A percentile compares a stretch with the other conserved stretches of the same genome.
Evolutionary conservation across 352 stramenopile species (phyloP).

Genomic region (Phytopythium helicoides): DNA sequence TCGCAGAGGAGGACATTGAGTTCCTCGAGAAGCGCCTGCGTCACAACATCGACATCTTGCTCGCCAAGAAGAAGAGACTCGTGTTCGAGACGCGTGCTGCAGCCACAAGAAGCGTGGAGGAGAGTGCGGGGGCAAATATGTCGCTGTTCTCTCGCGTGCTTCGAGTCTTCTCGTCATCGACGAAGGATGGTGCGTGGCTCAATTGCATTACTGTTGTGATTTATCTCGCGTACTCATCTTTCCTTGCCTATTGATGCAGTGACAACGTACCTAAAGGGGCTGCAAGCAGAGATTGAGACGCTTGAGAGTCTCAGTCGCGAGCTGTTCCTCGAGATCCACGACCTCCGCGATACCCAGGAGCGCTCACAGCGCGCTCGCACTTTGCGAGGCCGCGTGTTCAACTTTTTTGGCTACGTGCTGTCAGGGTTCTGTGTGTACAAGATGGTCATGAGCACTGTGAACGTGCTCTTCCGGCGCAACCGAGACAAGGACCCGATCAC

Average conservation of each 20-base stretch:
- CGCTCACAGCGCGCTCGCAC: conserved; percentile 52
- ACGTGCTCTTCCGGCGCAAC: conserved; percentile 75
- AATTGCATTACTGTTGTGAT: background rate
- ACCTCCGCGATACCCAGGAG: conserved; percentile 66
- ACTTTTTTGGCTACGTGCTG: conserved; percentile 76
- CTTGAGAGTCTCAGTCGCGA: conserved; percentile 75
- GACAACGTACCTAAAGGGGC: conserved; percentile 55
- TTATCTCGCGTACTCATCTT: background rate
- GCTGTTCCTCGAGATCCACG: conserved; percentile 83
- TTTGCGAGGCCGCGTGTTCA: conserved; percentile 74
- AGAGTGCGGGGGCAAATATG: conserved; percentile 16
- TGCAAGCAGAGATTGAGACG: conserved; percentile 72
- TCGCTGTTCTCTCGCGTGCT: conserved; percentile 37
- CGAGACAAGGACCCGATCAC: conserved; percentile 86
- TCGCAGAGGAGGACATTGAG: conserved; percentile 80
- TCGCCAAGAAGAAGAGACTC: conserved; percentile 82
- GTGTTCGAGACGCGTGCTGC: conserved; percentile 42
- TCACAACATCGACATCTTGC: conserved; percentile 80
- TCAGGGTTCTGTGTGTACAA: conserved; percentile 85
- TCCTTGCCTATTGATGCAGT: conserved; percentile 11
- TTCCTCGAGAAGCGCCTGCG: conserved; percentile 77
- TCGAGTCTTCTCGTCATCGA: conserved; percentile 25
- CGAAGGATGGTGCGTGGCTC: conserved; percentile 9
- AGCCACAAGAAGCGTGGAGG: conserved; percentile 11
- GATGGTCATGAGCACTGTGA: conserved; percentile 84